Percentiles rank a stretch among this genome's conserved stretches.
Conservation (phyloP, 768 basidiomycete species). For the Cubamyces sp. region DNA sequence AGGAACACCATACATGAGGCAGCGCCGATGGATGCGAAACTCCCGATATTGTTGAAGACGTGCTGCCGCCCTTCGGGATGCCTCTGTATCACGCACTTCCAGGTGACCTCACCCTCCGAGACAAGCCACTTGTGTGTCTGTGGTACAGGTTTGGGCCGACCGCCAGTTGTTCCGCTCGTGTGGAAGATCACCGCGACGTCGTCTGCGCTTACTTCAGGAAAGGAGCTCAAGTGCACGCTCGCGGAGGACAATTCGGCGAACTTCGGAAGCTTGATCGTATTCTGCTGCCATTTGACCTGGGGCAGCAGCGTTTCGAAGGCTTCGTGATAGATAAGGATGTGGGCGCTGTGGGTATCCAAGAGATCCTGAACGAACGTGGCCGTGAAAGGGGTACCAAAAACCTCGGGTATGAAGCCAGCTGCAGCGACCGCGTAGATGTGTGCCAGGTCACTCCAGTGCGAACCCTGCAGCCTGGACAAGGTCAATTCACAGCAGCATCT, state of each 20-base stretch:
- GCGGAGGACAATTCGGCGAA: not conserved
- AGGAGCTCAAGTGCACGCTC: not conserved
- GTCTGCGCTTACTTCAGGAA: constrained; percentile 12
- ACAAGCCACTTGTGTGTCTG: constrained; percentile 27
- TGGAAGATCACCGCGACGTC: constrained; percentile 35
- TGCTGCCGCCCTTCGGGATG: constrained; percentile 15
- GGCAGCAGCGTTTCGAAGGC: not conserved
- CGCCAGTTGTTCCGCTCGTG: constrained; percentile 35
- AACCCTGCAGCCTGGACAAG: constrained; percentile 30
- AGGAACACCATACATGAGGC: constrained; percentile 9
- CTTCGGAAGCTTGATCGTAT: not conserved
- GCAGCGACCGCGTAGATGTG: constrained; percentile 30
- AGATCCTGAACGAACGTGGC: constrained; percentile 24
- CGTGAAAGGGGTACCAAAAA: constrained; percentile 28
- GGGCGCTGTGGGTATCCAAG: constrained; percentile 14
- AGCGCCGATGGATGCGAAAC: constrained; percentile 25
- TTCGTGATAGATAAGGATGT: constrained; percentile 15
- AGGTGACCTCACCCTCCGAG: constrained; percentile 17
- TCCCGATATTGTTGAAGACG: constrained; percentile 28
- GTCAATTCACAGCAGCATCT: not conserved
- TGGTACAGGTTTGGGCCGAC: constrained; percentile 34
- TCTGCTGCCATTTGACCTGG: constrained; percentile 7
- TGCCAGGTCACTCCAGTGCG: constrained; percentile 29
- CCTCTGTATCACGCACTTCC: constrained; percentile 20
- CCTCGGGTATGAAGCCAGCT: constrained; percentile 33